Percentiles rank a stretch among this genome's conserved stretches.
Evolutionary conservation across 805 yeast species (phyloP).

Genomic region (Sungouiozyma ichnusensis): DNA sequence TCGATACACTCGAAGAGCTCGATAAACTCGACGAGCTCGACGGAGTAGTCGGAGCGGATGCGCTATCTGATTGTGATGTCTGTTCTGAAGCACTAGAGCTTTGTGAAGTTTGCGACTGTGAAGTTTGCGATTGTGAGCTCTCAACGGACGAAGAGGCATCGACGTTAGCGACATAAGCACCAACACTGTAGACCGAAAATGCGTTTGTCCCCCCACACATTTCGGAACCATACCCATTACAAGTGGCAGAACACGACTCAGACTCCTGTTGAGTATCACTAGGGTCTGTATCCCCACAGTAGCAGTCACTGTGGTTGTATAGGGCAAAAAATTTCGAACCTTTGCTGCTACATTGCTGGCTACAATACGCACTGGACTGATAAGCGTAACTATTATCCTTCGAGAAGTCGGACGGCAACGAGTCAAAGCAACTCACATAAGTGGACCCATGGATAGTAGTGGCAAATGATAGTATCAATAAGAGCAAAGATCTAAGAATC

Average conservation of each 20-base stretch:
- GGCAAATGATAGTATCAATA: not conserved
- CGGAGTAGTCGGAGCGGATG: conserved; percentile 1
- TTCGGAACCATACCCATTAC: conserved; percentile 50
- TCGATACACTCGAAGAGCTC: too few species aligned
- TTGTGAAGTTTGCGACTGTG: too few species aligned
- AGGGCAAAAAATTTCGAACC: conserved; percentile 25
- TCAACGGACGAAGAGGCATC: too few species aligned
- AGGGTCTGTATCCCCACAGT: conserved; percentile 24
- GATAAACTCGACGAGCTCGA: not conserved
- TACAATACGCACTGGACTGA: conserved; percentile 24
- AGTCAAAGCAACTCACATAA: conserved; percentile 19
- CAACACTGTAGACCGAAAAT: conserved; percentile 36
- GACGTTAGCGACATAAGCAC: conserved; percentile 4
- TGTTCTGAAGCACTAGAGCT: too few species aligned
- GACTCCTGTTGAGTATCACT: conserved; percentile 9
- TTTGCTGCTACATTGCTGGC: conserved; percentile 10
- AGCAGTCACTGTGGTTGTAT: conserved; percentile 21
- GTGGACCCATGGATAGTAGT: conserved; percentile 9
- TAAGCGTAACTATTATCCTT: conserved; percentile 15
- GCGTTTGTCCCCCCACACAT: conserved; percentile 52
- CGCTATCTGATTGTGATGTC: too few species aligned
- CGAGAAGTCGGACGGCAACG: conserved; percentile 23
- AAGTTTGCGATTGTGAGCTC: too few species aligned
- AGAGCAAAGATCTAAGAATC: not conserved
- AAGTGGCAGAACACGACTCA: conserved; percentile 25